Evolutionary conservation across 2,329 filamentous ascomycete genomes (phyloP).

Genomic region (Aurifilum marmelostoma): DNA sequence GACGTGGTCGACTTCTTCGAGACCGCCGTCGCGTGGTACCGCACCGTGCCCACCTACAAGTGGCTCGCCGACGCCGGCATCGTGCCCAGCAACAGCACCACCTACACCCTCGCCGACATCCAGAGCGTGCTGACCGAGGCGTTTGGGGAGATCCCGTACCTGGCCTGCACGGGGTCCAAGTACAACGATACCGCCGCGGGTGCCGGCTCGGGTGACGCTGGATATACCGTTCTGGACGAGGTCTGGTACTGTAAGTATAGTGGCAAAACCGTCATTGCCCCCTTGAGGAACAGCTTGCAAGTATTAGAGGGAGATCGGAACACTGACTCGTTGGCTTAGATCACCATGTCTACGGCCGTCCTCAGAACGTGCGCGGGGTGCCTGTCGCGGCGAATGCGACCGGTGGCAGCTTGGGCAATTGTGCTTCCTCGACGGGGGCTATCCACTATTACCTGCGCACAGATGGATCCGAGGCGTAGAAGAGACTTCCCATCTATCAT

Average conservation of each 20-base stretch:
- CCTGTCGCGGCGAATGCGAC: conserved; percentile 49
- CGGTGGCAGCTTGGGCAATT: conserved; percentile 55
- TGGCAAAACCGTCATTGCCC: neutral
- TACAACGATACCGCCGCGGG: conserved; percentile 65
- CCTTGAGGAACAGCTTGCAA: no score
- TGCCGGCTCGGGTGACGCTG: conserved; percentile 56
- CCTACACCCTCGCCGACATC: conserved; percentile 57
- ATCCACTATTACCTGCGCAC: conserved; percentile 59
- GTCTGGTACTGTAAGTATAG: conserved; percentile 60
- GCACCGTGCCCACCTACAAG: conserved; percentile 59
- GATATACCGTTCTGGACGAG: conserved; percentile 61
- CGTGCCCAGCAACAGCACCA: conserved; percentile 60
- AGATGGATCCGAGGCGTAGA: conserved; percentile 40
- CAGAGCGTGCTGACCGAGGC: conserved; percentile 52
- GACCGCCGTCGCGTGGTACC: conserved; percentile 61
- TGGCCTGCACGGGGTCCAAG: conserved; percentile 63
- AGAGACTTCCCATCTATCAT: neutral
- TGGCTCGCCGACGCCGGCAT: conserved; percentile 62
- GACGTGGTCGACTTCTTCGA: conserved; percentile 68
- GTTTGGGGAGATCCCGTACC: conserved; percentile 60
- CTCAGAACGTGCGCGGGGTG: conserved; percentile 55
- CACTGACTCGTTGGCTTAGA: conserved; percentile 35
- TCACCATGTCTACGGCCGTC: conserved; percentile 60
- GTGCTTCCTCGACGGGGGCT: conserved; percentile 56
- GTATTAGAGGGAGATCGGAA: no score